Percentiles rank a stretch among this genome's conserved stretches.
phyloP scores from a whole-genome alignment of 345 rosid genomes.

The Brassica napus region DNA sequence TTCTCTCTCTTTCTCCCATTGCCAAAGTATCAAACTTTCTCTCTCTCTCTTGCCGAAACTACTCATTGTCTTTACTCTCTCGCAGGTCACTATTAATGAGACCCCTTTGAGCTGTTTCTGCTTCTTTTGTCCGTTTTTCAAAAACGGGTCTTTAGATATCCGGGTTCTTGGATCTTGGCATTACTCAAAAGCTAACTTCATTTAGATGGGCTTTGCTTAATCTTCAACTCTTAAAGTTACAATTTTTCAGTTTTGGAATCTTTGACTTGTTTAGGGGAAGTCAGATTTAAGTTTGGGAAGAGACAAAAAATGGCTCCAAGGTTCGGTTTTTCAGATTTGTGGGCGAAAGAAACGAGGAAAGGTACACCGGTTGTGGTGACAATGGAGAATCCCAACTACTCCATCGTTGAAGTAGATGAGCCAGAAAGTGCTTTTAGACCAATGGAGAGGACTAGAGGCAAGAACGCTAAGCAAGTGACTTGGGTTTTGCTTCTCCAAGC shows the following conservation, averaged over 20 bases:
- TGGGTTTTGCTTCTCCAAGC: constrained; percentile 92
- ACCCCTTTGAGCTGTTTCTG: constrained; percentile 41
- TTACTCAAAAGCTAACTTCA: constrained; percentile 20
- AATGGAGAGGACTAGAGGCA: constrained; percentile 75
- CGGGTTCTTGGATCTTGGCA: constrained; percentile 50
- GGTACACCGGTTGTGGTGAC: constrained; percentile 82
- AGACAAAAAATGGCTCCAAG: constrained; percentile 57
- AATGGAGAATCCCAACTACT: constrained; percentile 83
- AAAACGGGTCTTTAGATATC: constrained; percentile 41
- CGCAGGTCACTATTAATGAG: constrained; percentile 31
- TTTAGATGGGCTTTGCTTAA: constrained; percentile 35
- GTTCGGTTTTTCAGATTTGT: constrained; percentile 61
- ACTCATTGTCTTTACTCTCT: constrained; percentile 41
- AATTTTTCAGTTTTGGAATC: neutral
- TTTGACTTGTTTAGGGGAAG: neutral
- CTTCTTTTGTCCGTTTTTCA: constrained; percentile 41
- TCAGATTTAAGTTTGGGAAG: neutral
- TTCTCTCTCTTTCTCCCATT: constrained; percentile 16
- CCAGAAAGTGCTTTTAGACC: constrained; percentile 81
- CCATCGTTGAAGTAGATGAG: constrained; percentile 75
- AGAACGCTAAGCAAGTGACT: constrained; percentile 80
- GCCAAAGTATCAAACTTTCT: constrained; percentile 42
- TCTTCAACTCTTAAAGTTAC: constrained; percentile 23
- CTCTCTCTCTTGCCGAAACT: constrained; percentile 26
- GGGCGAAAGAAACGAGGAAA: constrained; percentile 58